phyloP scores from a whole-genome alignment of 805 yeast species.

The Wickerhamomyces chaumierensis region DNA sequence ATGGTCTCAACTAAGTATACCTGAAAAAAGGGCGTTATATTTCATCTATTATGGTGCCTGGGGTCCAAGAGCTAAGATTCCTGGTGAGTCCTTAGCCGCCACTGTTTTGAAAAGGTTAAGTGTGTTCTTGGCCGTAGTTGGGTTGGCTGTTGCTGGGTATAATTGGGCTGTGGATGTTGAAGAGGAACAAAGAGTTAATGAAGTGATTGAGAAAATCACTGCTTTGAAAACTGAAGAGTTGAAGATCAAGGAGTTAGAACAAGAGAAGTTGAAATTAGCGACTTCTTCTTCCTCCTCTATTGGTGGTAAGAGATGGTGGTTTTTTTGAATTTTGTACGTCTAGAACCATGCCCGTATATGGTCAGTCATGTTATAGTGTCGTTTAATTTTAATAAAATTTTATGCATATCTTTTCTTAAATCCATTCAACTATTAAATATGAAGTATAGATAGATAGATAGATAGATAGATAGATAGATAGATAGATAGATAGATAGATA shows the following conservation, averaged over 20 bases:
- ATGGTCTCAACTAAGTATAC: constrained; percentile 20
- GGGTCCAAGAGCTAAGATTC: constrained; percentile 22
- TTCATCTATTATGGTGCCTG: constrained; percentile 26
- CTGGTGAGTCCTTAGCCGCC: constrained; percentile 5
- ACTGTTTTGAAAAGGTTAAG: constrained; percentile 10
- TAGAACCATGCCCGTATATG: too few species aligned
- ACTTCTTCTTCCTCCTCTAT: not conserved
- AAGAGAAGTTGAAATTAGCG: not conserved
- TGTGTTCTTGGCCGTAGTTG: constrained; percentile 10
- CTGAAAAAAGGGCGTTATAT: constrained; percentile 22
- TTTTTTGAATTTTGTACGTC: not conserved
- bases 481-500: too few species aligned
- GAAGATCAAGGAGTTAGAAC: constrained; percentile 1
- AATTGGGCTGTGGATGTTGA: constrained; percentile 14
- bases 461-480: too few species aligned
- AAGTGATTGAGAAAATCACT: constrained; percentile 3
- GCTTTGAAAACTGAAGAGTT: constrained; percentile 3
- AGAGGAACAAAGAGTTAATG: constrained; percentile 6
- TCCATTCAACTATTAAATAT: too few species aligned
- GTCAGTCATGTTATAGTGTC: too few species aligned
- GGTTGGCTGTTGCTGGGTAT: constrained; percentile 10
- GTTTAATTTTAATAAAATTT: too few species aligned
- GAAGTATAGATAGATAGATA: too few species aligned
- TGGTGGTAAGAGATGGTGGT: not conserved
- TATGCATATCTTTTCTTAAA: too few species aligned